Conservation (phyloP, 106 monocot genomes). For the Dioscorea zingiberensis region DNA sequence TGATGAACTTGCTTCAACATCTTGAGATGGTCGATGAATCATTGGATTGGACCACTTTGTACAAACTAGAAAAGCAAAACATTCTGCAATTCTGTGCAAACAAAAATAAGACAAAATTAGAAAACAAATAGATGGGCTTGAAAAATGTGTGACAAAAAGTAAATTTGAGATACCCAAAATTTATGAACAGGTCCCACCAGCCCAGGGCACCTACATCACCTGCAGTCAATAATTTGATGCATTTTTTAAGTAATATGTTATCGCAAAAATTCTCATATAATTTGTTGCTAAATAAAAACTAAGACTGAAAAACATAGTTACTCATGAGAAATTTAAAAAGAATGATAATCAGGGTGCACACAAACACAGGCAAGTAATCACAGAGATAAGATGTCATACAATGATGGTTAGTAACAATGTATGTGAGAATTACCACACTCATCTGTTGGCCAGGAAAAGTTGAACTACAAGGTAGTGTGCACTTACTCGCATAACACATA, state of each 20-base stretch:
- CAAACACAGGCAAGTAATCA: too few species aligned
- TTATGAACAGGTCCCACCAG: conserved; percentile 99
- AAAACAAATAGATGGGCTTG: not conserved
- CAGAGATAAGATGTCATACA: too few species aligned
- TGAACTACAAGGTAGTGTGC: too few species aligned
- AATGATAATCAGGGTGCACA: too few species aligned
- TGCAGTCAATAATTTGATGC: conserved; percentile 19
- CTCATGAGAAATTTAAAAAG: too few species aligned
- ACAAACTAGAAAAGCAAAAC: conserved; percentile 94
- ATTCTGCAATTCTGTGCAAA: conserved; percentile 80
- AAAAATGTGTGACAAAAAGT: not conserved
- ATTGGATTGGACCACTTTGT: conserved; percentile 97
- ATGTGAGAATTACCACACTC: too few species aligned
- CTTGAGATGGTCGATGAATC: conserved; percentile 65
- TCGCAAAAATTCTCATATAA: too few species aligned
- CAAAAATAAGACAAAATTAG: conserved; percentile 5
- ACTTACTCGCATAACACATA: too few species aligned
- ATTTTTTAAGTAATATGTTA: not conserved
- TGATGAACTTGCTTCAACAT: conserved; percentile 77
- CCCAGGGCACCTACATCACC: conserved; percentile 89
- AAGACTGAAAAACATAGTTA: too few species aligned
- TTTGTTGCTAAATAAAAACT: too few species aligned
- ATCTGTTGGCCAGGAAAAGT: too few species aligned
- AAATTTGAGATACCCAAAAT: conserved; percentile 68
- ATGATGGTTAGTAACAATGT: too few species aligned